phyloP scores from a whole-genome alignment of 352 stramenopile genomes.

The Pilasporangium apinafurcum region DNA sequence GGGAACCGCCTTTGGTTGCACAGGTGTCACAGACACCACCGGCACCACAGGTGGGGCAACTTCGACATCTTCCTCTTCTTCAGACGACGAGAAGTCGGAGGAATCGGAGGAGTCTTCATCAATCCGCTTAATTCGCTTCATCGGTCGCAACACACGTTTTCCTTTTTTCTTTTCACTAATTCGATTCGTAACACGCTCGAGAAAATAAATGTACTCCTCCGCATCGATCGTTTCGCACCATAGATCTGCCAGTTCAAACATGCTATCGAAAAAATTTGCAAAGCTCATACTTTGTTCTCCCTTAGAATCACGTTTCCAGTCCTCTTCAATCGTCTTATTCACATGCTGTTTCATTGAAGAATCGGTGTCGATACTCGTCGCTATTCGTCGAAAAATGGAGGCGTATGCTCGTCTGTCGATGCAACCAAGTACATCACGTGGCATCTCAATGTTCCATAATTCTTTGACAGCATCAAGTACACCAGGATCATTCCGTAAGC shows the following conservation, averaged over 20 bases:
- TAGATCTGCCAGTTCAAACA: constrained; percentile 66
- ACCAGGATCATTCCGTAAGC: constrained; percentile 43
- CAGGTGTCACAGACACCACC: too few relatives aligned
- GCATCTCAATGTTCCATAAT: constrained; percentile 54
- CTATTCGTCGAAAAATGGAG: constrained; percentile 49
- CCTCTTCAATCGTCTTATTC: constrained; percentile 43
- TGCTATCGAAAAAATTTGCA: constrained; percentile 61
- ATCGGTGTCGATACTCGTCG: constrained; percentile 42
- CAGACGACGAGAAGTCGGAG: constrained; percentile 15
- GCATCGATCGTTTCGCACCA: constrained; percentile 71
- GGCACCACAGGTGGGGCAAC: too few relatives aligned
- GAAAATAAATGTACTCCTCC: constrained; percentile 56
- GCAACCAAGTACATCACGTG: constrained; percentile 44
- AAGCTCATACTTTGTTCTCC: constrained; percentile 55
- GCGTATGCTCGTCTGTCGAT: constrained; percentile 51
- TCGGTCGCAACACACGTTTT: constrained; percentile 27
- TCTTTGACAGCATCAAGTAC: constrained; percentile 41
- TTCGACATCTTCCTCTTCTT: constrained; percentile 19
- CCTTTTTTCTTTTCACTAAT: constrained; percentile 25
- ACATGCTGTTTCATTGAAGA: constrained; percentile 15
- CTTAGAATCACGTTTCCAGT: constrained; percentile 60
- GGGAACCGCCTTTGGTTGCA: too few relatives aligned
- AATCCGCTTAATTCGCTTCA: constrained; percentile 38
- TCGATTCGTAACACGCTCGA: constrained; percentile 23
- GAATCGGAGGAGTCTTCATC: constrained; percentile 30